These are phyloP conservation scores for Avena atlantica DNA, from an alignment of 176 grass and related monocot species.

Conservation along the genomic window DNA sequence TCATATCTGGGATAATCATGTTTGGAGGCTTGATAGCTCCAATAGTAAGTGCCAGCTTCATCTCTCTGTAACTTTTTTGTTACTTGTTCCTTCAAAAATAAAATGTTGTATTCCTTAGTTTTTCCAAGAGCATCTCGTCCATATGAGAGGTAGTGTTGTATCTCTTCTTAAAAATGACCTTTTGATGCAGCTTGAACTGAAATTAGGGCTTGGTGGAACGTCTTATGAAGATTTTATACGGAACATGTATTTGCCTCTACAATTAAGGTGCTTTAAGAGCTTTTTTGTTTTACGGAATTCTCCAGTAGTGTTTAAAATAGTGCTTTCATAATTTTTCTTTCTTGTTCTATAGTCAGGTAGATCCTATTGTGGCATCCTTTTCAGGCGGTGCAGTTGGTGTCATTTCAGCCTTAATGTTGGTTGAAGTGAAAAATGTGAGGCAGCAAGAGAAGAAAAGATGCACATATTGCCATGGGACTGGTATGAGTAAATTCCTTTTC, in stretches of 20 bases:
- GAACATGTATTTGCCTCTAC: slow-evolving; percentile 78
- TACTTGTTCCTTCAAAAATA: neutral
- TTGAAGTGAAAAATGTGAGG: slow-evolving; percentile 86
- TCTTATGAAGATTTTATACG: slow-evolving; percentile 96
- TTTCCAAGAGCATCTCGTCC: slow-evolving; percentile 35
- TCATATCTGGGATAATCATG: slow-evolving; percentile 87
- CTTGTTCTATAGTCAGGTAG: slow-evolving; percentile 74
- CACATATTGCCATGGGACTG: slow-evolving; percentile 89
- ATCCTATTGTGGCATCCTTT: slow-evolving; percentile 96
- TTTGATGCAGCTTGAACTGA: slow-evolving; percentile 81
- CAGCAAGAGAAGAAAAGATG: slow-evolving; percentile 98
- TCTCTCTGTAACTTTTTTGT: slow-evolving; percentile 24
- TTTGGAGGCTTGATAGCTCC: slow-evolving; percentile 88
- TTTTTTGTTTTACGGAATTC: slow-evolving; percentile 22
- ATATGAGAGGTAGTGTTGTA: neutral
- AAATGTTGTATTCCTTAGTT: neutral
- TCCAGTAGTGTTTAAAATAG: slow-evolving; percentile 22
- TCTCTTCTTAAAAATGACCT: slow-evolving; percentile 20
- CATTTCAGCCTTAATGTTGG: slow-evolving; percentile 87
- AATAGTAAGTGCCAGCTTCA: slow-evolving; percentile 60
- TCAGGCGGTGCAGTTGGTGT: slow-evolving; percentile 88
- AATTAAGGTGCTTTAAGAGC: slow-evolving; percentile 69
- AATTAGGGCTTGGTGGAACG: slow-evolving; percentile 88
- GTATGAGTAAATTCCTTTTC: slow-evolving; percentile 49
- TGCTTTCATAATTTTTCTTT: slow-evolving; percentile 5